Conservation (phyloP, 192 early-diverging fungal genomes). For the Pilobolus umbonatus region DNA sequence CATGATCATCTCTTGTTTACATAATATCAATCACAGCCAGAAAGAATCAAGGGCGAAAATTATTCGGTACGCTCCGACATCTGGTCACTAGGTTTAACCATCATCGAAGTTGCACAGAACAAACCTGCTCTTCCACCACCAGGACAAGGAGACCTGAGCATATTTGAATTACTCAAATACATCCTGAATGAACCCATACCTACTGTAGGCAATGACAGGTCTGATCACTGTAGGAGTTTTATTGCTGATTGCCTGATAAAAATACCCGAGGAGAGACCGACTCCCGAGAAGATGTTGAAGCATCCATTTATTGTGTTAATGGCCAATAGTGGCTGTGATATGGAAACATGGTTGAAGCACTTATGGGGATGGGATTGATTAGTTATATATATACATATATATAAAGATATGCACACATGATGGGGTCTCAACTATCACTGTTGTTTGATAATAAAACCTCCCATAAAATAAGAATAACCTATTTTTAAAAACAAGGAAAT, state of each 20-base stretch:
- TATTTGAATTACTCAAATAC: slow-evolving; percentile 91
- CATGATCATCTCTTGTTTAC: slow-evolving; percentile 5
- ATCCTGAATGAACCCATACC: slow-evolving; percentile 89
- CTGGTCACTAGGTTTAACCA: slow-evolving; percentile 93
- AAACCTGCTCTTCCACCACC: slow-evolving; percentile 88
- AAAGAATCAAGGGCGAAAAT: slow-evolving; percentile 84
- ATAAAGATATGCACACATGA: background rate
- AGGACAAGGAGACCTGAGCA: slow-evolving; percentile 64
- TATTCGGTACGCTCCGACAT: slow-evolving; percentile 91
- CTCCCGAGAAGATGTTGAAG: slow-evolving; percentile 60
- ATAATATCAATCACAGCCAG: slow-evolving; percentile 56
- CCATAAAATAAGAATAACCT: background rate
- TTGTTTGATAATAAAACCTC: too few relatives aligned
- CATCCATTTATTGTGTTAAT: slow-evolving; percentile 64
- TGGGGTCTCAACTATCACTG: background rate
- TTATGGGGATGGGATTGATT: slow-evolving; percentile 57
- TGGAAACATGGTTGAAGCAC: slow-evolving; percentile 65
- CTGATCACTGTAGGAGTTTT: slow-evolving; percentile 62
- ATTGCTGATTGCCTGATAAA: slow-evolving; percentile 66
- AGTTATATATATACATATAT: background rate
- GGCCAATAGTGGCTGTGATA: slow-evolving; percentile 48
- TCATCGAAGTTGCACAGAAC: slow-evolving; percentile 90
- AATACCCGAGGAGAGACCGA: slow-evolving; percentile 60
- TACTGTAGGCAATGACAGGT: slow-evolving; percentile 55
- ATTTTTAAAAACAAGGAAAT: background rate